Evolutionary conservation across 805 yeast genomes (phyloP).

Genomic region (Scheffersomyces amazonensis): DNA sequence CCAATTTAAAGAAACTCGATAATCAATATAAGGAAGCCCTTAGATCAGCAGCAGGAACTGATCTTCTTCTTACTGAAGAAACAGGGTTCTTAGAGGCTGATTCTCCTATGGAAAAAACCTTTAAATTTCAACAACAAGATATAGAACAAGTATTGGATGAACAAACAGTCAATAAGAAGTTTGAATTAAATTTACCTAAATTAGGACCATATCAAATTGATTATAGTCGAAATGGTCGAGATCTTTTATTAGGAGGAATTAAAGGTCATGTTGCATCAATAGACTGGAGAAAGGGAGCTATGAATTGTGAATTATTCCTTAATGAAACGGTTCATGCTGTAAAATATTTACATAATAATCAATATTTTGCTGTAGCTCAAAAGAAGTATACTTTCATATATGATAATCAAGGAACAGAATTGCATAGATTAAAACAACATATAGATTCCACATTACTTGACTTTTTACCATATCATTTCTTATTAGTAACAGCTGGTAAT

Average conservation of each 20-base stretch:
- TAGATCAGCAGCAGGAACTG: conserved; percentile 82
- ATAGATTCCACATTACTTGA: conserved; percentile 80
- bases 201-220: conserved; percentile 86
- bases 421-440: conserved; percentile 89
- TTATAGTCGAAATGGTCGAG: conserved; percentile 85
- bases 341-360: conserved; percentile 87
- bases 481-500: conserved; percentile 84
- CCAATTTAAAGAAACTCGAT: conserved; percentile 67
- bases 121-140: conserved; percentile 78
- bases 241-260: conserved; percentile 76
- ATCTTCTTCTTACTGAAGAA: conserved; percentile 78
- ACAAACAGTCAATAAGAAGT: conserved; percentile 69
- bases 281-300: conserved; percentile 88
- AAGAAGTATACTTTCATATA: conserved; percentile 91
- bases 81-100: conserved; percentile 90
- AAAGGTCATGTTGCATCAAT: conserved; percentile 95
- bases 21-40: conserved; percentile 73
- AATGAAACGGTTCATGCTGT: conserved; percentile 91
- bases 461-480: conserved; percentile 88
- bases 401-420: conserved; percentile 86
- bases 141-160: conserved; percentile 73
- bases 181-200: conserved; percentile 68
- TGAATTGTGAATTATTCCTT: conserved; percentile 78
- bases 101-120: conserved; percentile 86
- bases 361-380: conserved; percentile 95